Conservation (phyloP, 2,329 filamentous ascomycete species). For the Elsinoe arachidis region DNA sequence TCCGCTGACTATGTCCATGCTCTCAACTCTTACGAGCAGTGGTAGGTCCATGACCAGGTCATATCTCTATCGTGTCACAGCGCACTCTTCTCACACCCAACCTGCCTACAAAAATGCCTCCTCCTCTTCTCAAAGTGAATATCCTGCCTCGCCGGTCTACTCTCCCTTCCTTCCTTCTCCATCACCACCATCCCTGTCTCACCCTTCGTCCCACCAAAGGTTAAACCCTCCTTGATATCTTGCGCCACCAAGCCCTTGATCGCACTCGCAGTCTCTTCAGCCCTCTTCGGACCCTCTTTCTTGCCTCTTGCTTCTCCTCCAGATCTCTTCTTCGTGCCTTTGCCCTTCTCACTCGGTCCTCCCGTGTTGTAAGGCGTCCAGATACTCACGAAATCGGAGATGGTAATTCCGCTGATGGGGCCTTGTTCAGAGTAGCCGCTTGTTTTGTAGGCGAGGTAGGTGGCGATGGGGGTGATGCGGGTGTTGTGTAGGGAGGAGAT, state of each 20-base stretch:
- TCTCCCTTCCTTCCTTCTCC: constrained; percentile 11
- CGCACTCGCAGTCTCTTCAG: not conserved
- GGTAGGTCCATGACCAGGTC: no score
- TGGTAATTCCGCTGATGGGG: constrained; percentile 16
- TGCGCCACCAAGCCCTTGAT: not conserved
- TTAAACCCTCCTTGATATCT: not conserved
- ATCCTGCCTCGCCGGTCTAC: constrained; percentile 11
- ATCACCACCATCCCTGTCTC: constrained; percentile 4
- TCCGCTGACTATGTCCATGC: no score
- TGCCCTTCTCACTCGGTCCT: constrained; percentile 1
- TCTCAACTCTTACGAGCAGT: no score
- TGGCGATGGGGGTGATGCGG: constrained; percentile 17
- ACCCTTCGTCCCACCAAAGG: not conserved
- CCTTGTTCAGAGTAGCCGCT: constrained; percentile 15
- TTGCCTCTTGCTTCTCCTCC: not conserved
- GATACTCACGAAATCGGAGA: constrained; percentile 16
- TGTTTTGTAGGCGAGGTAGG: constrained; percentile 17
- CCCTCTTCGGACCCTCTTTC: not conserved
- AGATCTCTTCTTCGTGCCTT: not conserved
- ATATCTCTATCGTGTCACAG: not conserved
- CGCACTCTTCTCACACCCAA: constrained; percentile 10
- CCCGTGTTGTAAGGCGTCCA: constrained; percentile 17
- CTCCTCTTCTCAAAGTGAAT: constrained; percentile 8
- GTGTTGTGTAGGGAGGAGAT: constrained; percentile 13
- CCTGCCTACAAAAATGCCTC: constrained; percentile 12